Evolutionary conservation across 1,139 yeast species (phyloP).

Genomic region (Kodamaea arcana): DNA sequence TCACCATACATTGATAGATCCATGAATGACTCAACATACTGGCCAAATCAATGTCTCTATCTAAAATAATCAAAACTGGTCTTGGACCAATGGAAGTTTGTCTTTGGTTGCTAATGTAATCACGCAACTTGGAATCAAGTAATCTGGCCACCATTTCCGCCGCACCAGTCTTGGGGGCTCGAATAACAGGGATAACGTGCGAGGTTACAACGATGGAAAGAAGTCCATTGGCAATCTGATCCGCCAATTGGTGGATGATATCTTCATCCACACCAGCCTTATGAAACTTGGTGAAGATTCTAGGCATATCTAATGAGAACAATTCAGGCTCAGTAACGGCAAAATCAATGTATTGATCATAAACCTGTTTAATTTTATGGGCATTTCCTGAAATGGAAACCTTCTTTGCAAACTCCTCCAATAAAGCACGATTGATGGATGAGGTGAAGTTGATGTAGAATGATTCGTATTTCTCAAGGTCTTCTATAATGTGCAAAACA

Average conservation of each 20-base stretch:
- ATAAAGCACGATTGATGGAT: constrained; percentile 65
- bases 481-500: constrained; percentile 62
- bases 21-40: constrained; percentile 96
- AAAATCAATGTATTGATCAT: constrained; percentile 88
- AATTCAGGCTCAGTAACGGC: constrained; percentile 90
- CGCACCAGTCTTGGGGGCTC: constrained; percentile 91
- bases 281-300: constrained; percentile 66
- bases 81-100: constrained; percentile 35
- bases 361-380: constrained; percentile 74
- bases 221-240: constrained; percentile 70
- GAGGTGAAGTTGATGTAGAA: constrained; percentile 86
- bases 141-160: constrained; percentile 91
- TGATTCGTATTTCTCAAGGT: constrained; percentile 76
- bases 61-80: constrained; percentile 76
- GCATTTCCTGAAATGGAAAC: constrained; percentile 72
- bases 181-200: constrained; percentile 78
- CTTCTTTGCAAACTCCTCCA: constrained; percentile 85
- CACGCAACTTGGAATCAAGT: constrained; percentile 77
- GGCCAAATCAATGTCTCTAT: constrained; percentile 83
- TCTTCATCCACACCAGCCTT: constrained; percentile 71
- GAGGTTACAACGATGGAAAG: constrained; percentile 76
- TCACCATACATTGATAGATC: constrained; percentile 95
- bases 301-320: constrained; percentile 69
- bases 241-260: constrained; percentile 64
- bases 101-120: constrained; percentile 72